Conservation (phyloP, 2,329 filamentous ascomycete species). For the Lasiodiplodia sp. region DNA sequence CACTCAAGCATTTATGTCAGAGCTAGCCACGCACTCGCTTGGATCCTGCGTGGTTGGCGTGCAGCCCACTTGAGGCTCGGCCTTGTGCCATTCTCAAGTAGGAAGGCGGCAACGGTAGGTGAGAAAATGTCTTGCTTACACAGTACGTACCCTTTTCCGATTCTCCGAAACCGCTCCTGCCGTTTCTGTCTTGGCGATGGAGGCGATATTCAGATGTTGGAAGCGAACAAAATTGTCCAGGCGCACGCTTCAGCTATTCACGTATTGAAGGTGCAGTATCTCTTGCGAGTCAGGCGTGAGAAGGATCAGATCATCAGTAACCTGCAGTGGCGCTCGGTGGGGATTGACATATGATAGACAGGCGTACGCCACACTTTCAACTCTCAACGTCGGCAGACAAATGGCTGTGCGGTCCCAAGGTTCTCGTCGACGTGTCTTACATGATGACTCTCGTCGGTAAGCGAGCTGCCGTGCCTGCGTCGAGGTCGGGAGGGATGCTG, state of each 20-base stretch:
- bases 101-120: background rate
- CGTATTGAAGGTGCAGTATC: background rate
- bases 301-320: background rate
- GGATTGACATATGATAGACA: background rate
- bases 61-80: no score
- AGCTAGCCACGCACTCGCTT: background rate
- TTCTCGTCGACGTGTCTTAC: background rate
- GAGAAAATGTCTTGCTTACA: background rate
- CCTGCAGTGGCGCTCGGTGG: background rate
- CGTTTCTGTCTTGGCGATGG: background rate
- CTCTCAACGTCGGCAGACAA: background rate
- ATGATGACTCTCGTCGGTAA: background rate
- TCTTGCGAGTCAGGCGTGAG: background rate
- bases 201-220: background rate
- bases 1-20: background rate
- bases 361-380: background rate
- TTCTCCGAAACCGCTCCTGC: background rate
- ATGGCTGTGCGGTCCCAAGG: background rate
- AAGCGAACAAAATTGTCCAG: background rate
- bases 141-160: background rate
- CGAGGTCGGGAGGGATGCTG: slow-evolving; percentile 7
- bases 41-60: background rate
- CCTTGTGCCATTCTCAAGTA: background rate
- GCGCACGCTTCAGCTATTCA: background rate
- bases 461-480: slow-evolving; percentile 16